These are phyloP conservation scores for Plasmodium vivax DNA, from an alignment of 169 alveolate species.

Conservation along the genomic window DNA sequence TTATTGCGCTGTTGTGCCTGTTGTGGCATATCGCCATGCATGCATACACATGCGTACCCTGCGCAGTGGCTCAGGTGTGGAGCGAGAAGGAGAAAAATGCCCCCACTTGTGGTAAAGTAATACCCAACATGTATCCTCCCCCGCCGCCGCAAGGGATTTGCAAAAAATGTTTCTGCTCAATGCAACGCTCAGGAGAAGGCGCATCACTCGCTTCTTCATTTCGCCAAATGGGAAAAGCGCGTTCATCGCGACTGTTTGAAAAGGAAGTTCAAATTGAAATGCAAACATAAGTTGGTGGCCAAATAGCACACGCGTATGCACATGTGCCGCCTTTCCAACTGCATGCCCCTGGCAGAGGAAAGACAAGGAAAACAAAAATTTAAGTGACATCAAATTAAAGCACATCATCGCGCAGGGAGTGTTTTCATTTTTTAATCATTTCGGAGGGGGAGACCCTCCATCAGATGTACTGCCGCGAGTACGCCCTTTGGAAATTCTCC, in stretches of 20 bases:
- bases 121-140: neutral
- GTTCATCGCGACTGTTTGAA: neutral
- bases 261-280: neutral
- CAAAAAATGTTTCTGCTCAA: neutral
- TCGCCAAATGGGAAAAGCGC: neutral
- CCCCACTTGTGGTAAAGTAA: neutral
- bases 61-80: neutral
- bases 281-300: neutral
- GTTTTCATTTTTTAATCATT: neutral
- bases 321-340: neutral
- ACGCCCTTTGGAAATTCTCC: neutral
- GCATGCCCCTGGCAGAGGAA: neutral
- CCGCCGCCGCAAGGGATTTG: too few relatives aligned
- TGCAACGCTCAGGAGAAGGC: neutral
- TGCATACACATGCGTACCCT: neutral
- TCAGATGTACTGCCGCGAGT: conserved; percentile 16
- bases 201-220: neutral
- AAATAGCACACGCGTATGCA: neutral
- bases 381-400: neutral
- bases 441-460: neutral
- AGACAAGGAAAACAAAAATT: neutral
- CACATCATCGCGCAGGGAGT: neutral
- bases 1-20: neutral
- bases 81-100: neutral
- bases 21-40: neutral